Base-by-base conservation (phyloP, 2,329 filamentous ascomycete species). In the Nannizziopsis arthrosporioides region DNA sequence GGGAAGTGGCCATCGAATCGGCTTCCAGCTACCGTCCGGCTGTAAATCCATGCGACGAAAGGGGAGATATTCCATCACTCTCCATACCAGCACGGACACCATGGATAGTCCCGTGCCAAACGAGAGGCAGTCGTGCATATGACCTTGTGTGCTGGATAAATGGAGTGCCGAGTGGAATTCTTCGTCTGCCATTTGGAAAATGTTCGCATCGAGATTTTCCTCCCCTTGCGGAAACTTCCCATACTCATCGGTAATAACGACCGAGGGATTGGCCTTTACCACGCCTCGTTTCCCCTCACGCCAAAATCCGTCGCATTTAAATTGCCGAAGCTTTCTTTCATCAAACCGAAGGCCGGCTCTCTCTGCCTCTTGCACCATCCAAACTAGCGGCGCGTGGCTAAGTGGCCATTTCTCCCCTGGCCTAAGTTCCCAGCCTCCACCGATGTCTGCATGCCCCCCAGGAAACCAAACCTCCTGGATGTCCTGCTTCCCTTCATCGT, bases 1-100 rank as follows among this genome's bases (percentile, higher is more conserved):
- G 0, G 85, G 85, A 2, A 90, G 67, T 0, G 85, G 85, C 83
- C 85, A 90, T 7, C 80, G 73, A 55, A 92, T 90, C 0, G 84
- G 81, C 62, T 79, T 81, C 85, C 86, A 92, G 0, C 77, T 78
- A 0, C 84, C 84, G 53, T 89, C 82, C 0, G 69, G 51, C 52
- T 80, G 78, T 6, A 90, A 68, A 56, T 90, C 85, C 82, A 92
- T 89, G 18, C 85, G 73, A 1, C 83, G 75, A 66, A 90, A 89
- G 0, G 85, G 85, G 18, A 90, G 69, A 61, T 83, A 88, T 59
- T 90, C 85, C 84, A 90, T 85, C 17, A 85, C 61, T 32, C 80
- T 83, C 85, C 85, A 90, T 1, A 73, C 74, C 0, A 82, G 55
- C 0, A 86, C 82, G 0, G 79, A 76, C 3, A 68, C 48, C 18